Conservation (phyloP, 2,329 filamentous ascomycete species). For the Tolypocladium sp. region DNA sequence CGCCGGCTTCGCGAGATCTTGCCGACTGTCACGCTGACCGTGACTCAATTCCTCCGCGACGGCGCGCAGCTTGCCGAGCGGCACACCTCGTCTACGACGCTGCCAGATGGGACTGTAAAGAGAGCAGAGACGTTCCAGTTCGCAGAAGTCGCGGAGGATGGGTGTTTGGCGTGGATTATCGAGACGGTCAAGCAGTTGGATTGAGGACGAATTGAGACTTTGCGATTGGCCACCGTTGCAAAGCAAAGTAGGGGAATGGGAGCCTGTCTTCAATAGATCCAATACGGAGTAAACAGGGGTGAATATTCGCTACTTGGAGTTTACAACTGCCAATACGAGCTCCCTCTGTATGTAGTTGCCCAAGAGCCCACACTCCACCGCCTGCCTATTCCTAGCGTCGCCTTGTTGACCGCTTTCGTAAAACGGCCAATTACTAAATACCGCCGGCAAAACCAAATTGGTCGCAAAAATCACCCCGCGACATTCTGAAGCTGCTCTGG, state of each 20-base stretch:
- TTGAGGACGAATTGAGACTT: background rate
- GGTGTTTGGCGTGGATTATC: background rate
- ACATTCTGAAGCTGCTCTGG: background rate
- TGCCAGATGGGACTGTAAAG: background rate
- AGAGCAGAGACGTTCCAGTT: background rate
- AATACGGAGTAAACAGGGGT: background rate
- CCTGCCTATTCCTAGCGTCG: background rate
- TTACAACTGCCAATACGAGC: background rate
- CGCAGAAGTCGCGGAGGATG: background rate
- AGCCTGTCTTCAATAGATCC: background rate
- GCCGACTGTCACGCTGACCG: background rate
- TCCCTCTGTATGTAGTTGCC: background rate
- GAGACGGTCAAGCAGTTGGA: background rate
- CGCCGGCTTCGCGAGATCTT: background rate
- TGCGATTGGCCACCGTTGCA: too few species aligned
- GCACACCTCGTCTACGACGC: background rate
- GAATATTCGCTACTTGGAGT: background rate
- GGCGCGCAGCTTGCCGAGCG: background rate
- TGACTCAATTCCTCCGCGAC: background rate
- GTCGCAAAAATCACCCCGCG: conserved; percentile 1
- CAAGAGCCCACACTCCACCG: background rate
- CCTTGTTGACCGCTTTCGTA: background rate
- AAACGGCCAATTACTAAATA: background rate
- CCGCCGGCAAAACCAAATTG: background rate
- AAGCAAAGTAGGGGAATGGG: accelerated